Evolutionary conservation across 2,329 filamentous ascomycete species (phyloP).

Genomic region (Diaporthe ilicicola): DNA sequence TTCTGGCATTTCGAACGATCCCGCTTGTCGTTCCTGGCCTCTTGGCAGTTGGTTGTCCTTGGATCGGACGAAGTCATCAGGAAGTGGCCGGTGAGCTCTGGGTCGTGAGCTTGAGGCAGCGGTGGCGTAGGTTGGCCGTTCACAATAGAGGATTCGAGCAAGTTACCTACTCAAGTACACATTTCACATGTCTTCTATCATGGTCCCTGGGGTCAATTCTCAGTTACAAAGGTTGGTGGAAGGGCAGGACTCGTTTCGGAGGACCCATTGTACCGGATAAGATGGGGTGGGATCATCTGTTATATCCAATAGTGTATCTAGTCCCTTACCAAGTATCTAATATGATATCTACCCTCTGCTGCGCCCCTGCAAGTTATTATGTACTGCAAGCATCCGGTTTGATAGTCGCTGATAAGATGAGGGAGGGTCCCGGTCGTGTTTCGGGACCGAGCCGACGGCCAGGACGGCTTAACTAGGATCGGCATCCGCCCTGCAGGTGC

Average conservation of each 20-base stretch:
- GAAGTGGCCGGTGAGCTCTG: too few species aligned
- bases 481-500: not conserved
- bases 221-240: not conserved
- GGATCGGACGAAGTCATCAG: too few species aligned
- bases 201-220: not conserved
- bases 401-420: constrained; percentile 7
- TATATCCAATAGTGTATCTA: not conserved
- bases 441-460: constrained; percentile 25
- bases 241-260: not conserved
- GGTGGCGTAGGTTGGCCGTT: not conserved
- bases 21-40: too few species aligned
- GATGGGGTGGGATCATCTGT: not conserved
- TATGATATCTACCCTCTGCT: not conserved
- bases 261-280: not conserved
- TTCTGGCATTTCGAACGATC: too few species aligned
- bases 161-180: not conserved
- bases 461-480: not conserved
- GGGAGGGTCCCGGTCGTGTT: not conserved
- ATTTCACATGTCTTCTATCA: not conserved
- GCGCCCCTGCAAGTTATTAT: not conserved
- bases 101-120: not conserved
- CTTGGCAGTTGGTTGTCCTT: too few species aligned
- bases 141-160: not conserved
- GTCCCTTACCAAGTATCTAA: not conserved
- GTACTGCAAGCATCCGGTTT: not conserved